phyloP scores from a whole-genome alignment of 139 green algal species.

The Edaphochlamys debaryana region DNA sequence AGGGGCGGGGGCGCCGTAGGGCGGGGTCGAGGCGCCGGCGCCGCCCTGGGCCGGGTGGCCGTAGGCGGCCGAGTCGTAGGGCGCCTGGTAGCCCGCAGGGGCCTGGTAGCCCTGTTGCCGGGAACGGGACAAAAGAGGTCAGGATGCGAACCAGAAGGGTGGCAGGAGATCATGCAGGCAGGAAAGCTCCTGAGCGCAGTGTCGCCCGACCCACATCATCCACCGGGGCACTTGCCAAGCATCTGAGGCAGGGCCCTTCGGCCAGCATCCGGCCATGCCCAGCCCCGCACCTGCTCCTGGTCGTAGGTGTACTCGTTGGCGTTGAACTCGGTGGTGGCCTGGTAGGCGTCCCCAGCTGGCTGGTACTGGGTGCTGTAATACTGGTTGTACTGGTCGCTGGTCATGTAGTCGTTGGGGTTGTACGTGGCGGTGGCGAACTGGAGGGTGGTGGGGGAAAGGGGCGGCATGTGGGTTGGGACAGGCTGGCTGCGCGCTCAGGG shows the following conservation, averaged over 20 bases:
- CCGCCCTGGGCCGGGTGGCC: too few relatives aligned
- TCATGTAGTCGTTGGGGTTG: constrained; percentile 29
- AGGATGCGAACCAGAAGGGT: not conserved
- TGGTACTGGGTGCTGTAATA: constrained; percentile 31
- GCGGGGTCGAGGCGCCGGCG: not conserved
- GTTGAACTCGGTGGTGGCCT: constrained; percentile 35
- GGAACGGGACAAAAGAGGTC: not conserved
- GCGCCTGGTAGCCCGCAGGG: constrained; percentile 33
- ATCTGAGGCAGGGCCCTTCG: too few relatives aligned
- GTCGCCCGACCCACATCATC: too few relatives aligned
- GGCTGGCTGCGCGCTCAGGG: too few relatives aligned
- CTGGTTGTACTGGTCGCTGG: constrained; percentile 34
- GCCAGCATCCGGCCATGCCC: too few relatives aligned
- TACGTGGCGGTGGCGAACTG: constrained; percentile 1
- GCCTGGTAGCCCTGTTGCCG: not conserved
- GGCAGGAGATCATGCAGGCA: not conserved
- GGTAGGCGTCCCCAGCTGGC: constrained; percentile 22
- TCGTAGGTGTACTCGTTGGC: constrained; percentile 17
- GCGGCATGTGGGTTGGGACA: too few relatives aligned
- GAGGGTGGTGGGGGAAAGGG: too few relatives aligned
- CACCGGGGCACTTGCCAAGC: too few relatives aligned
- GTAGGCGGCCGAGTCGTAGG: not conserved
- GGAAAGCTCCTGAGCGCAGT: too few relatives aligned
- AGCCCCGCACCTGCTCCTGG: constrained; percentile 18
- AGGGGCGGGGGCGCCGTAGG: not conserved